Percentiles rank a stretch among this genome's conserved stretches.
Evolutionary conservation across 148 eudicot genomes (phyloP).

Genomic region (Cornus controversa): DNA sequence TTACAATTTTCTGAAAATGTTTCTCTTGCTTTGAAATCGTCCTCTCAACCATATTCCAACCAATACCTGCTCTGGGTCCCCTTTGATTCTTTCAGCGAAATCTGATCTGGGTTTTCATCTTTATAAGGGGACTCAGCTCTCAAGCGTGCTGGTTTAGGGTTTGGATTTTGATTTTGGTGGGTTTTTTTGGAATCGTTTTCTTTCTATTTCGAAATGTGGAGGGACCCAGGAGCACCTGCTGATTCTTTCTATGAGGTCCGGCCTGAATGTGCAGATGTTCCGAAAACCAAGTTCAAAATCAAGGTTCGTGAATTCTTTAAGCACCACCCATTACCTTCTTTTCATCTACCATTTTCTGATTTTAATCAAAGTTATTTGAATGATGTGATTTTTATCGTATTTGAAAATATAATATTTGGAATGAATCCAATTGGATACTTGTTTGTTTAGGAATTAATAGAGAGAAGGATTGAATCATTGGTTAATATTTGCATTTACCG

Average conservation of each 20-base stretch:
- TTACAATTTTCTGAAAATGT: not conserved
- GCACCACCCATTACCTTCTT: not conserved
- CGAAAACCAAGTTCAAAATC: conserved; percentile 88
- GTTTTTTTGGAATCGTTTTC: not conserved
- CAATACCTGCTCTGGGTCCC: conserved; percentile 31
- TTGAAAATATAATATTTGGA: not conserved
- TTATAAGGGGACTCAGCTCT: conserved; percentile 21
- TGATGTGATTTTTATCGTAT: too few relatives aligned
- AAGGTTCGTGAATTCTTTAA: conserved; percentile 52
- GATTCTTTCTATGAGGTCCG: conserved; percentile 85
- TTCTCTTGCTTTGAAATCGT: conserved; percentile 15
- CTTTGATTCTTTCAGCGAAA: conserved; percentile 9
- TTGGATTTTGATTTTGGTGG: not conserved
- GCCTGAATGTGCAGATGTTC: conserved; percentile 84
- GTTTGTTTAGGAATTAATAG: not conserved
- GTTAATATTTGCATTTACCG: too few relatives aligned
- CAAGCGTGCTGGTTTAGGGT: conserved; percentile 17
- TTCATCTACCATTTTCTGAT: not conserved
- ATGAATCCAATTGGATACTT: not conserved
- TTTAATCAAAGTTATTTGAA: not conserved
- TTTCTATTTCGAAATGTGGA: conserved; percentile 50
- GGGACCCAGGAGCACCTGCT: conserved; percentile 73
- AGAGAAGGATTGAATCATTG: too few relatives aligned
- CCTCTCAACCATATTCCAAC: not conserved
- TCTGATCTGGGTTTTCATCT: conserved; percentile 21